Evolutionary conservation across 176 grass and related monocot species (phyloP), one percentile per base, ranked within the genome.

Genomic region (Raddia distichophylla): DNA sequence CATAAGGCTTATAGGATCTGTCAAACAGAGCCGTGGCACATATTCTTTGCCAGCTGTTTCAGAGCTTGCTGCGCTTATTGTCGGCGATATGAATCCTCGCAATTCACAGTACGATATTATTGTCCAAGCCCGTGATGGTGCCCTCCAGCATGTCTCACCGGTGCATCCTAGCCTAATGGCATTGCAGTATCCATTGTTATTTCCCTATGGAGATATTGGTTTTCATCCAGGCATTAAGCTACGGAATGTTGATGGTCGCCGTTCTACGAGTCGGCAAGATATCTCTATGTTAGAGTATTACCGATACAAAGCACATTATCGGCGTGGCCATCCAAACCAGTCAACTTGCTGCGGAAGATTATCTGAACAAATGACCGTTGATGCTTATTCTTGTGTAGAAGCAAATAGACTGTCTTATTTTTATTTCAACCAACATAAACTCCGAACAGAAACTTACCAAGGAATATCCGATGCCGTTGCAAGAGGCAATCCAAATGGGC

Each of bases 181-280:
- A 6, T 7, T 76, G 2, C 73, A 76, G 2, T 77, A 43, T 37
- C 73, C 51, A 7, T 5, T 77, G 1, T 15, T 77, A 7, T 77
- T 60, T 37, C 73, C 20, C 9, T 77, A 77, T 14, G 73, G 73
- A 6, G 20, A 77, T 1, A 55, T 35, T 6, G 22, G 73, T 10
- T 77, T 43, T 2, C 45, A 53, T 3, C 1, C 3, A 1, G 48
- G 52, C 18, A 56, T 77, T 2, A 51, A 10, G 11, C 10, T 48
- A 10, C 10, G 7, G 10, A 9, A 60, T 5, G 37, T 60, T 6
- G 0, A 77, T 27, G 70, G 9, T 10, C 10, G 7, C 10, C 10
- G 2, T 2, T 40, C 37, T 0, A 1, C 4, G 2, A 10, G 2
- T 10, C 47, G 47, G 0, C 0, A 42, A 33, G 3, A 77, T 16